Conservation (phyloP, 2,329 filamentous ascomycete species). For the Exophiala sideris region DNA sequence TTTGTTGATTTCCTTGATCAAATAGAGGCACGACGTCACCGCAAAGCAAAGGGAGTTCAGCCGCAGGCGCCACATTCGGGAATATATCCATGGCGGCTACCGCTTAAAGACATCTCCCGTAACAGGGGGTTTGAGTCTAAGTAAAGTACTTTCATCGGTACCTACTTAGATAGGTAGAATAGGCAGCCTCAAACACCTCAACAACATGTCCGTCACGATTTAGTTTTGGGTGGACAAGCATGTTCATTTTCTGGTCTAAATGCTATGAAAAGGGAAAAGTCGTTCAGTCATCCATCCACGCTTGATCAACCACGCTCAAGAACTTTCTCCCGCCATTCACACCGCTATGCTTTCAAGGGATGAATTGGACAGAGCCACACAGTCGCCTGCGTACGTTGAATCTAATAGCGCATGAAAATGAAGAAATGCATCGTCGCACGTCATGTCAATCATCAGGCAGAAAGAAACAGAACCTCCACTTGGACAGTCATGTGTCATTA, state of each 20-base stretch:
- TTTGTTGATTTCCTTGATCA: too few relatives aligned
- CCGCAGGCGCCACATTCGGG: too few relatives aligned
- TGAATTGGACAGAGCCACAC: constrained; percentile 14
- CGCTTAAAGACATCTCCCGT: too few relatives aligned
- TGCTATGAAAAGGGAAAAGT: constrained; percentile 12
- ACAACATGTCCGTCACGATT: background rate
- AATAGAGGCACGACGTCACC: too few relatives aligned
- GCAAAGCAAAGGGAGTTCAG: too few relatives aligned
- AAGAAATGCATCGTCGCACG: constrained; percentile 12
- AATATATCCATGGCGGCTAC: too few relatives aligned
- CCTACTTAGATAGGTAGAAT: too few relatives aligned
- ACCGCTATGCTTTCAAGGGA: constrained; percentile 18
- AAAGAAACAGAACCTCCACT: constrained; percentile 1
- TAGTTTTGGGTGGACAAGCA: background rate
- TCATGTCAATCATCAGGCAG: constrained; percentile 13
- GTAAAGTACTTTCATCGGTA: too few relatives aligned
- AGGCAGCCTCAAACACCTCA: too few relatives aligned
- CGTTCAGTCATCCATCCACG: constrained; percentile 20
- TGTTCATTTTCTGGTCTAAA: constrained; percentile 7
- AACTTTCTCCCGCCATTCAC: constrained; percentile 9
- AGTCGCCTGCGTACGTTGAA: constrained; percentile 21
- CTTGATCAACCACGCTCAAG: constrained; percentile 1
- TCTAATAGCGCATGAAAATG: constrained; percentile 15
- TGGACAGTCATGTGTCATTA: background rate
- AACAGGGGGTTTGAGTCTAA: too few relatives aligned